Conservation (phyloP, 129 eudicot genomes). For the Tanacetum coccineum region DNA sequence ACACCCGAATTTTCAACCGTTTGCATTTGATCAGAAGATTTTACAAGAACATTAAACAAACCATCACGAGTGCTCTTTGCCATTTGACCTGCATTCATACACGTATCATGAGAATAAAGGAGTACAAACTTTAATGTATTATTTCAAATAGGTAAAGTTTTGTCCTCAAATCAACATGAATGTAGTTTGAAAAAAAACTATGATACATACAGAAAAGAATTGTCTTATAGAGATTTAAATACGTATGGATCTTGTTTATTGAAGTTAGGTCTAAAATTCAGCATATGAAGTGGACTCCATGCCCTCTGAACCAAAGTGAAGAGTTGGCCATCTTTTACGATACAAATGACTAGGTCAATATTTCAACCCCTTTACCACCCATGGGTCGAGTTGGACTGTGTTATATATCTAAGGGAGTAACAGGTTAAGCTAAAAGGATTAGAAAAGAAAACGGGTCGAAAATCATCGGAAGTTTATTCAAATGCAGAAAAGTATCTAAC, state of each 20-base stretch:
- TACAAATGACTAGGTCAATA: too few species aligned
- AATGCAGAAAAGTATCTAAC: too few species aligned
- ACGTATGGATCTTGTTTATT: background rate
- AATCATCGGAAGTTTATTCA: too few species aligned
- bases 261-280: background rate
- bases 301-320: background rate
- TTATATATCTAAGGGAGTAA: too few species aligned
- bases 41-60: conserved; percentile 48
- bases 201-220: background rate
- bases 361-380: too few species aligned
- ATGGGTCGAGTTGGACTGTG: too few species aligned
- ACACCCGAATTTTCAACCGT: conserved; percentile 16
- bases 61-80: conserved; percentile 37
- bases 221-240: background rate
- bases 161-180: background rate
- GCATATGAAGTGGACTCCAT: background rate
- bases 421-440: too few species aligned
- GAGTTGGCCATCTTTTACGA: too few species aligned
- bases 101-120: background rate
- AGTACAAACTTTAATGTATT: background rate
- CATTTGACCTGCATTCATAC: conserved; percentile 38
- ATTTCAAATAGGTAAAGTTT: too few species aligned
- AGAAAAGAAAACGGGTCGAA: too few species aligned
- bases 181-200: background rate
- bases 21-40: conserved; percentile 36